Evolutionary conservation across 192 early-diverging fungal genomes (phyloP).

Genomic region (Coemansia sp.): DNA sequence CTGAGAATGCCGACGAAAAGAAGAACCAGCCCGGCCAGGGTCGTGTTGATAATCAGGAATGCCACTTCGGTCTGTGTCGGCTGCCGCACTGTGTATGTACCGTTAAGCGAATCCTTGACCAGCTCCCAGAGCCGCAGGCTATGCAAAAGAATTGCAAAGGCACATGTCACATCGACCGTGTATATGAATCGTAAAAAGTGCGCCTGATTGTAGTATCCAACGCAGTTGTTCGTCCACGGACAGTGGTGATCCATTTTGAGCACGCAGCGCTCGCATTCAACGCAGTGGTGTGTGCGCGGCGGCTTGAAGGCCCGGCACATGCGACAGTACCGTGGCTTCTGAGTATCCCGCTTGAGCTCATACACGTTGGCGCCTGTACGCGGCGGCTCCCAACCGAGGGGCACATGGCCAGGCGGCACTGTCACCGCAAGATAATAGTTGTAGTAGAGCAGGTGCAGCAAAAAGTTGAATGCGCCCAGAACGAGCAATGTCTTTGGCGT

Average conservation of each 20-base stretch:
- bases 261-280: slow-evolving; percentile 70
- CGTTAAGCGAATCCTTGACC: slow-evolving; percentile 42
- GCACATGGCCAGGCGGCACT: slow-evolving; percentile 80
- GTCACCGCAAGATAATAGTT: slow-evolving; percentile 82
- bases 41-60: slow-evolving; percentile 71
- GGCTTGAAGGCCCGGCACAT: slow-evolving; percentile 68
- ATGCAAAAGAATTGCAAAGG: slow-evolving; percentile 67
- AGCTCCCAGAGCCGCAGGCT: slow-evolving; percentile 73
- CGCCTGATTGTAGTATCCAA: slow-evolving; percentile 72
- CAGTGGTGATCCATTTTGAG: slow-evolving; percentile 89
- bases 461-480: slow-evolving; percentile 74
- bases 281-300: slow-evolving; percentile 77
- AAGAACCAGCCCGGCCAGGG: slow-evolving; percentile 52
- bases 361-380: slow-evolving; percentile 48
- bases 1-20: slow-evolving; percentile 46
- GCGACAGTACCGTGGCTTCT: slow-evolving; percentile 69
- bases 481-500: slow-evolving; percentile 44
- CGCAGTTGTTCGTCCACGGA: slow-evolving; percentile 86
- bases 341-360: slow-evolving; percentile 66
- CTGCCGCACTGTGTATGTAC: slow-evolving; percentile 57
- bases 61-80: slow-evolving; percentile 64
- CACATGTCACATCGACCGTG: slow-evolving; percentile 67
- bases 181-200: slow-evolving; percentile 70
- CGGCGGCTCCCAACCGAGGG: slow-evolving; percentile 51
- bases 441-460: slow-evolving; percentile 72